phyloP scores from a whole-genome alignment of 768 basidiomycete species.

The Mycena floridula region DNA sequence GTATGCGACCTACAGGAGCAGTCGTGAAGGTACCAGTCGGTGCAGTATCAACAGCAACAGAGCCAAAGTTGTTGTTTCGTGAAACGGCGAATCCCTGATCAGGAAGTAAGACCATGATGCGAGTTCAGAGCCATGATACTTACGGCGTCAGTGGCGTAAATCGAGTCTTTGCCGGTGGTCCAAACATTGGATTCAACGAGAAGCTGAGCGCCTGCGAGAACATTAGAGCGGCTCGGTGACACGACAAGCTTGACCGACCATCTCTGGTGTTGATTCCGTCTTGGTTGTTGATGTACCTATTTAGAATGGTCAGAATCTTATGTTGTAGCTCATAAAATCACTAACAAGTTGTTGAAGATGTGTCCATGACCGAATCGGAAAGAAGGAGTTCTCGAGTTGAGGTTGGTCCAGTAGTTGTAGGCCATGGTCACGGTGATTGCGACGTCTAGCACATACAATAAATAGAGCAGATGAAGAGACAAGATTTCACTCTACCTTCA shows the following conservation, averaged over 20 bases:
- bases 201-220: slow-evolving; percentile 31
- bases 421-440: slow-evolving; percentile 37
- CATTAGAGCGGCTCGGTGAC: not conserved
- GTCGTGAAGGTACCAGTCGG: slow-evolving; percentile 25
- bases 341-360: slow-evolving; percentile 40
- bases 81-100: slow-evolving; percentile 38
- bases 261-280: slow-evolving; percentile 40
- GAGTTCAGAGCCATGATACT: no score
- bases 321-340: no score
- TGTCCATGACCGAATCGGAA: slow-evolving; percentile 42
- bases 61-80: slow-evolving; percentile 28
- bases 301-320: no score
- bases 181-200: slow-evolving; percentile 38
- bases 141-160: slow-evolving; percentile 34
- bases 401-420: slow-evolving; percentile 33
- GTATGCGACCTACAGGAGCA: slow-evolving; percentile 31
- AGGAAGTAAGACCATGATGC: no score
- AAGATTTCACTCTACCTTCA: slow-evolving; percentile 19
- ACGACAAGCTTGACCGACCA: slow-evolving; percentile 17
- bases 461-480: no score
- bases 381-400: slow-evolving; percentile 38
- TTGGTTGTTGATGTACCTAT: slow-evolving; percentile 7
- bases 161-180: slow-evolving; percentile 28
- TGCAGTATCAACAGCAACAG: slow-evolving; percentile 23
- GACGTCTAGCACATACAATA: no score